Percentiles rank a stretch among this genome's conserved stretches.
These are phyloP conservation scores for Laetiporus sulphureus DNA, from an alignment of 1,284 basidiomycete species.

Conservation along the genomic window DNA sequence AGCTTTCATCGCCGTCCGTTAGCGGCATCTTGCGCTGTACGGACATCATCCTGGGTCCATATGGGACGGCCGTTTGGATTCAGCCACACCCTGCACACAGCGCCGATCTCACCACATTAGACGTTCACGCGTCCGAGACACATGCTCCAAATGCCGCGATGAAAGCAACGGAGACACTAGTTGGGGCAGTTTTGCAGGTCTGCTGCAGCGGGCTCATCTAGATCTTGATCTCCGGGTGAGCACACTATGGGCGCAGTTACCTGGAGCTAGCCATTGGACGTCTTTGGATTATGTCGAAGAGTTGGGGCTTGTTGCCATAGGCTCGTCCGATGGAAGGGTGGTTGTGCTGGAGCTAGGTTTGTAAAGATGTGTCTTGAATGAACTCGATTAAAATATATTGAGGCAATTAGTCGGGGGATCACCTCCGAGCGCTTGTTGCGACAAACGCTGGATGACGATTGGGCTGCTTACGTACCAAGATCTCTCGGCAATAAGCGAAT, in stretches of 20 bases:
- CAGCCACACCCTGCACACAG: slow-evolving; percentile 34
- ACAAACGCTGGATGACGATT: too few relatives aligned
- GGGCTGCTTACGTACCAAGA: too few relatives aligned
- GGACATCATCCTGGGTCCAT: slow-evolving; percentile 41
- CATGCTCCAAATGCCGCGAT: slow-evolving; percentile 10
- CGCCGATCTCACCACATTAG: slow-evolving; percentile 19
- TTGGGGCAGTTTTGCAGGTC: slow-evolving; percentile 44
- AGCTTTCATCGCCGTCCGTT: slow-evolving; percentile 28
- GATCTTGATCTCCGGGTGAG: slow-evolving; percentile 16
- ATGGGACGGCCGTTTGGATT: slow-evolving; percentile 55
- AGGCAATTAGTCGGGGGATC: too few relatives aligned
- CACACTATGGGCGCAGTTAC: slow-evolving; percentile 20
- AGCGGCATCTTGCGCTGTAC: slow-evolving; percentile 47
- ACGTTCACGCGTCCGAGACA: slow-evolving; percentile 22
- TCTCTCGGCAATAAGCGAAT: too few relatives aligned
- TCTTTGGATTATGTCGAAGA: slow-evolving; percentile 53
- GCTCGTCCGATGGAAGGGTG: slow-evolving; percentile 40
- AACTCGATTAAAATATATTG: too few relatives aligned
- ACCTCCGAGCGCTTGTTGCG: too few relatives aligned
- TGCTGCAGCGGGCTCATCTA: slow-evolving; percentile 18
- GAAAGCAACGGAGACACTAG: slow-evolving; percentile 30
- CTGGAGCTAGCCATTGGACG: slow-evolving; percentile 38
- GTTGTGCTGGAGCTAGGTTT: slow-evolving; percentile 33
- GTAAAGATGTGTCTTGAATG: too few relatives aligned
- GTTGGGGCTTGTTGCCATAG: slow-evolving; percentile 43